A percentile compares a stretch with the other conserved stretches of the same genome.
Conservation (phyloP, 2,329 filamentous ascomycete genomes). For the Trichoderma pleuroti region DNA sequence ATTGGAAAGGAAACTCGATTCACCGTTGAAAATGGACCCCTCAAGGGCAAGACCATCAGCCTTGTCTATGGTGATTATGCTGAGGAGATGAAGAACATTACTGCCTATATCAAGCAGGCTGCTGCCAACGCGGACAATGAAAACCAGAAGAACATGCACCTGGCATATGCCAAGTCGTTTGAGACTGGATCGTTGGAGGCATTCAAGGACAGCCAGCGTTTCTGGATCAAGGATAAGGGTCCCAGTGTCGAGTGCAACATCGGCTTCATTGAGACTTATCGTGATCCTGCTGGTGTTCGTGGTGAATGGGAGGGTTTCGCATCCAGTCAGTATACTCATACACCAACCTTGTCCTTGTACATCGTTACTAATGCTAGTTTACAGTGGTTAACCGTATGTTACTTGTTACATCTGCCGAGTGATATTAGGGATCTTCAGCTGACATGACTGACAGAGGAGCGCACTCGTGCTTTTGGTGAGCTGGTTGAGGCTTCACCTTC, state of each 20-base stretch:
- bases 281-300: slow-evolving; percentile 75
- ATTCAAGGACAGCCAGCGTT: slow-evolving; percentile 76
- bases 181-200: slow-evolving; percentile 68
- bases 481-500: slow-evolving; percentile 76
- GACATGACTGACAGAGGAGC: slow-evolving; percentile 53
- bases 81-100: slow-evolving; percentile 66
- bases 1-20: slow-evolving; percentile 64
- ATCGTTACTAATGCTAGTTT: slow-evolving; percentile 22
- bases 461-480: slow-evolving; percentile 81
- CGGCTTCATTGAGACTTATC: slow-evolving; percentile 82
- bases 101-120: slow-evolving; percentile 64
- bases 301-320: slow-evolving; percentile 86
- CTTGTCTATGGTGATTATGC: slow-evolving; percentile 73
- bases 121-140: slow-evolving; percentile 68
- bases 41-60: slow-evolving; percentile 65
- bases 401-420: not conserved
- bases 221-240: slow-evolving; percentile 80
- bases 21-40: slow-evolving; percentile 53
- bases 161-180: slow-evolving; percentile 73
- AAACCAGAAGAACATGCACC: slow-evolving; percentile 69
- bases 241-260: slow-evolving; percentile 77
- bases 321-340: slow-evolving; percentile 42
- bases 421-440: not conserved
- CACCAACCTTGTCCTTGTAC: not conserved
- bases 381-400: slow-evolving; percentile 63